Conservation (phyloP, 352 stramenopile species). For the Achlya hypogyna region DNA sequence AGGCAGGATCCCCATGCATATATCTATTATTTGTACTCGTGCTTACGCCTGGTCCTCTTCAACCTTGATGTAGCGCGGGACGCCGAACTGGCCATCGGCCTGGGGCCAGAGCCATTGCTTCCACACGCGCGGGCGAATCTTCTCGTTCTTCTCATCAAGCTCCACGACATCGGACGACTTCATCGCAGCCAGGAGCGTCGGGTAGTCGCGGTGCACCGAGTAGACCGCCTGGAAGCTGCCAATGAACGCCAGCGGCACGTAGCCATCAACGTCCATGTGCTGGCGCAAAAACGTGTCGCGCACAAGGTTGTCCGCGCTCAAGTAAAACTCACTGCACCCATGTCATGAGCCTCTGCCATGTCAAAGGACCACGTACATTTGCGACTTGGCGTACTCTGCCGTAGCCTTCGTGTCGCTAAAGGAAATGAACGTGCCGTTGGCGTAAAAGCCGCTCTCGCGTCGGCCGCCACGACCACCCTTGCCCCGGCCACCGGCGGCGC, state of each 20-base stretch:
- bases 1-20: background rate
- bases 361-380: slow-evolving; percentile 50
- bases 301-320: slow-evolving; percentile 74
- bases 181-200: slow-evolving; percentile 63
- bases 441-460: slow-evolving; percentile 41
- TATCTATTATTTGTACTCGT: slow-evolving; percentile 18
- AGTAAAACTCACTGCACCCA: slow-evolving; percentile 72
- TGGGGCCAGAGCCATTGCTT: slow-evolving; percentile 87
- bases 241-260: slow-evolving; percentile 82
- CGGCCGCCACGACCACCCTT: slow-evolving; percentile 26
- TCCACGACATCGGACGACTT: slow-evolving; percentile 57
- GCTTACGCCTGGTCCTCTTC: slow-evolving; percentile 15
- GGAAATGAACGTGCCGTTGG: slow-evolving; percentile 73
- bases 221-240: slow-evolving; percentile 85
- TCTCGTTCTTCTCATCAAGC: slow-evolving; percentile 84
- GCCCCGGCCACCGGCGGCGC: slow-evolving; percentile 19
- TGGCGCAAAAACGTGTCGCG: slow-evolving; percentile 77
- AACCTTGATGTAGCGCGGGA: slow-evolving; percentile 85
- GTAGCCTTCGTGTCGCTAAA: slow-evolving; percentile 59
- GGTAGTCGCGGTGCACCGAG: slow-evolving; percentile 76
- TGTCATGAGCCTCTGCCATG: background rate
- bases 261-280: slow-evolving; percentile 84
- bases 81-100: slow-evolving; percentile 68
- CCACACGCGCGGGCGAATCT: slow-evolving; percentile 80
- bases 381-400: slow-evolving; percentile 67